These are phyloP conservation scores for Colletotrichum sp. DNA, from an alignment of 2,329 filamentous ascomycete genomes.

Conservation along the genomic window DNA sequence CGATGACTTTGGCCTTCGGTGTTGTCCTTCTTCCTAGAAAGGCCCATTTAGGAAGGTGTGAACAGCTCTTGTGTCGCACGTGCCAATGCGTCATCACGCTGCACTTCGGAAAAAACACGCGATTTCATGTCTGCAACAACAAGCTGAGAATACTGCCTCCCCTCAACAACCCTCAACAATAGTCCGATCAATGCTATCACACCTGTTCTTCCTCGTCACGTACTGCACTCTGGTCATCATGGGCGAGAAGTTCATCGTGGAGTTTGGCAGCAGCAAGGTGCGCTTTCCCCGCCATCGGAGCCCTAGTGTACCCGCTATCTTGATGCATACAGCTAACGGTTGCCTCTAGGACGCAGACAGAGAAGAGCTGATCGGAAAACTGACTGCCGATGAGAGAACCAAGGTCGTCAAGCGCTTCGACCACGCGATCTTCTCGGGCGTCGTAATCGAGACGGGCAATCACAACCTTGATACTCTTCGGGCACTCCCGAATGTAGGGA, in stretches of 20 bases:
- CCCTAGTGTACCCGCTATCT: not conserved
- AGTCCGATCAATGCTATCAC: not conserved
- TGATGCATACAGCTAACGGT: not conserved
- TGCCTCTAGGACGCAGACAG: slow-evolving; percentile 2
- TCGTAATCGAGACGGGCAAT: slow-evolving; percentile 34
- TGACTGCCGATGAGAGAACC: slow-evolving; percentile 4
- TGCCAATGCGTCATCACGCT: not conserved
- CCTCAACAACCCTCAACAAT: not conserved
- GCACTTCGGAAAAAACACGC: not conserved
- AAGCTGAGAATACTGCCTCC: not conserved
- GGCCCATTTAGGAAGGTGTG: not conserved
- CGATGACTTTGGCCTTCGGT: not conserved
- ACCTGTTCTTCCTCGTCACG: not conserved
- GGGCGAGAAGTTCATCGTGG: slow-evolving; percentile 19
- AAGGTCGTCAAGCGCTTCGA: slow-evolving; percentile 10
- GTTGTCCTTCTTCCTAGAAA: not conserved
- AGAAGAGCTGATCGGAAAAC: not conserved
- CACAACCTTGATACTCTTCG: slow-evolving; percentile 38
- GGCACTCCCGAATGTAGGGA: slow-evolving; percentile 36
- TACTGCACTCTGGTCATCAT: not conserved
- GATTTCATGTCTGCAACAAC: not conserved
- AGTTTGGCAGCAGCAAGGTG: slow-evolving; percentile 15
- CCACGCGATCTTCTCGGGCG: slow-evolving; percentile 36
- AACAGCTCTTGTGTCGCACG: not conserved
- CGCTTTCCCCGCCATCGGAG: not conserved